Percentiles rank a stretch among this genome's conserved stretches.
Evolutionary conservation across 1,139 yeast genomes (phyloP).

Genomic region (Pichia cactophila): DNA sequence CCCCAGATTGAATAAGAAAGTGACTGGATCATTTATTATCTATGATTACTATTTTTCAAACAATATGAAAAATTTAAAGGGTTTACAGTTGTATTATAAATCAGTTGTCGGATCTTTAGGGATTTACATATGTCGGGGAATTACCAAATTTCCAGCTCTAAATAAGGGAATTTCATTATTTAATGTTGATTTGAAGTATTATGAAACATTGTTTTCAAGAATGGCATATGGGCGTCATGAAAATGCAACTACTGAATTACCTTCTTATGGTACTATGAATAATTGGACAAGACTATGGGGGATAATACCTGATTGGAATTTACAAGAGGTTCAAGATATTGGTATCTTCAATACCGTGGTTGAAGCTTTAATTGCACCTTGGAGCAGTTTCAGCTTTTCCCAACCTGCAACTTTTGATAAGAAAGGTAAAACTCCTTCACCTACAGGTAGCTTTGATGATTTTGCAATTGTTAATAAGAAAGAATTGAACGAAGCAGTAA

Average conservation of each 20-base stretch:
- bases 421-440: constrained; percentile 5
- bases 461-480: constrained; percentile 14
- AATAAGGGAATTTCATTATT: neutral
- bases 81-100: neutral
- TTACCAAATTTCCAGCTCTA: neutral
- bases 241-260: neutral
- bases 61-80: constrained; percentile 4
- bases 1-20: constrained; percentile 1
- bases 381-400: neutral
- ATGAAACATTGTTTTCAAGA: neutral
- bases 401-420: neutral
- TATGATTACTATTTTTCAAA: constrained; percentile 13
- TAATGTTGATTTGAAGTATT: neutral
- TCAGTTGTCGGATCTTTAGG: constrained; percentile 1
- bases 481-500: constrained; percentile 7
- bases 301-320: neutral
- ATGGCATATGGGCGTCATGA: neutral
- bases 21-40: constrained; percentile 12
- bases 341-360: neutral
- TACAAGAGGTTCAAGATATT: neutral
- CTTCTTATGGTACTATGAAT: neutral
- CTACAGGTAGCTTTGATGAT: constrained; percentile 14
- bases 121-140: neutral
- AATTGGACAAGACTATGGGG: constrained; percentile 1
- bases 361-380: constrained; percentile 7